A percentile compares a stretch with the other conserved stretches of the same genome.
Conservation (phyloP, 495 filamentous ascomycete genomes). For the Rhypophila decipiens region DNA sequence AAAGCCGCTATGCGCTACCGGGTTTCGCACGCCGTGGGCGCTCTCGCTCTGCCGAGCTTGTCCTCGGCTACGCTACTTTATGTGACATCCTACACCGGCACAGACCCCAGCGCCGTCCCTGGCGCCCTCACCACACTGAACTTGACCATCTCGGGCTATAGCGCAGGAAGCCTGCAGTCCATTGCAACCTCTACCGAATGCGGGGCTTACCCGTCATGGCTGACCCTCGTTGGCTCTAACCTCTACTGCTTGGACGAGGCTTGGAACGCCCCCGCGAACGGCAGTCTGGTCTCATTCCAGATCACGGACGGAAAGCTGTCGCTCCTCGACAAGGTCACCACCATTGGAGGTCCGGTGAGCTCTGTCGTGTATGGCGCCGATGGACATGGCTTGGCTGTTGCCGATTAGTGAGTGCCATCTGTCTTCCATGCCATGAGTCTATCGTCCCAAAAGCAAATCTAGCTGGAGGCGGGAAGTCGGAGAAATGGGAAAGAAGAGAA, state of each 20-base stretch:
- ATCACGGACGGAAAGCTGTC: constrained; percentile 31
- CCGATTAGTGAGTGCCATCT: constrained; percentile 40
- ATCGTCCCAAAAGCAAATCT: neutral
- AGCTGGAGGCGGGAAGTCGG: no score
- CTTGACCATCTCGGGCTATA: constrained; percentile 23
- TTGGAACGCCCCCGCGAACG: constrained; percentile 26
- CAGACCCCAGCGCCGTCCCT: no score
- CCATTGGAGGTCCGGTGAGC: constrained; percentile 37
- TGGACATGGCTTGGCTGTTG: constrained; percentile 36
- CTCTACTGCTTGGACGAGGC: constrained; percentile 60
- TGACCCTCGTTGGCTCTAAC: constrained; percentile 40
- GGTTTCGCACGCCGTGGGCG: constrained; percentile 3
- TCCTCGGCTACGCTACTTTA: constrained; percentile 43
- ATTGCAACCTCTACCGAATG: constrained; percentile 42
- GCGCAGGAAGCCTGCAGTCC: constrained; percentile 22
- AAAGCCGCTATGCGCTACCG: constrained; percentile 6
- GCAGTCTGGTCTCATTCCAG: constrained; percentile 34
- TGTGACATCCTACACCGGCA: constrained; percentile 56
- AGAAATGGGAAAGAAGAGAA: neutral
- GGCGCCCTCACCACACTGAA: constrained; percentile 50
- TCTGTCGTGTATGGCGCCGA: constrained; percentile 35
- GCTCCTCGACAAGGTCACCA: constrained; percentile 22
- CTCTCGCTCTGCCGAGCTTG: constrained; percentile 22
- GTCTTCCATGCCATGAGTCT: neutral
- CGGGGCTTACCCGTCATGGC: constrained; percentile 52